phyloP scores from a whole-genome alignment of 805 yeast species.

The Sporopachydermia quercuum region DNA sequence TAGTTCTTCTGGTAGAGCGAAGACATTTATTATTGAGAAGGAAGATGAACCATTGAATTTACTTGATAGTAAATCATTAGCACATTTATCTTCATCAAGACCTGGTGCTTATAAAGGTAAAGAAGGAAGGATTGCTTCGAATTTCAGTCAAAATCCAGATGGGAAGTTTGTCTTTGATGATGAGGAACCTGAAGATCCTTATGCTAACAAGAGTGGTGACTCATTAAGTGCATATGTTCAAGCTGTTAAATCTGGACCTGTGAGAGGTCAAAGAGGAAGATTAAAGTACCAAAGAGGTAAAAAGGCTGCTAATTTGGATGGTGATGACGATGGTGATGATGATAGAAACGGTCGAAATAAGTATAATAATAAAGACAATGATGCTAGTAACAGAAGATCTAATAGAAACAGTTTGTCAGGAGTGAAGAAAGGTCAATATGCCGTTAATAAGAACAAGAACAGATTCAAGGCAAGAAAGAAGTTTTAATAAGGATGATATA shows the following conservation, averaged over 20 bases:
- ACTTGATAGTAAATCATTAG: constrained; percentile 68
- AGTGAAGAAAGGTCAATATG: background rate
- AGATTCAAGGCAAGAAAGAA: background rate
- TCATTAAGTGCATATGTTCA: constrained; percentile 89
- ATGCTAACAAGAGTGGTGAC: constrained; percentile 14
- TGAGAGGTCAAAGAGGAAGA: constrained; percentile 84
- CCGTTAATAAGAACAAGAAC: background rate
- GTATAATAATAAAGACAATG: no score
- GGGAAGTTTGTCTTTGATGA: constrained; percentile 54
- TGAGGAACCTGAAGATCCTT: constrained; percentile 6
- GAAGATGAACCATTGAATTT: constrained; percentile 76
- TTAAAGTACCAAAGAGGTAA: constrained; percentile 69
- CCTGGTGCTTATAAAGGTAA: constrained; percentile 46
- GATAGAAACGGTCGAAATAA: background rate
- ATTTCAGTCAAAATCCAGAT: constrained; percentile 24
- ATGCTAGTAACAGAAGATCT: background rate
- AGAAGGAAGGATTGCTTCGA: constrained; percentile 23
- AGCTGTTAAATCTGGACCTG: constrained; percentile 86
- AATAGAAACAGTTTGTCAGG: background rate
- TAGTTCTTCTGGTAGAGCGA: background rate
- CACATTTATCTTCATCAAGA: constrained; percentile 78
- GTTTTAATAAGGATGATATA: no score
- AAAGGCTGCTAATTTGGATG: constrained; percentile 35
- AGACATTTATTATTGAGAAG: constrained; percentile 51
- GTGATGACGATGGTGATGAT: constrained; percentile 35